Evolutionary conservation across 495 filamentous ascomycete species (phyloP).

Genomic region (Aspergillus mulundensis): DNA sequence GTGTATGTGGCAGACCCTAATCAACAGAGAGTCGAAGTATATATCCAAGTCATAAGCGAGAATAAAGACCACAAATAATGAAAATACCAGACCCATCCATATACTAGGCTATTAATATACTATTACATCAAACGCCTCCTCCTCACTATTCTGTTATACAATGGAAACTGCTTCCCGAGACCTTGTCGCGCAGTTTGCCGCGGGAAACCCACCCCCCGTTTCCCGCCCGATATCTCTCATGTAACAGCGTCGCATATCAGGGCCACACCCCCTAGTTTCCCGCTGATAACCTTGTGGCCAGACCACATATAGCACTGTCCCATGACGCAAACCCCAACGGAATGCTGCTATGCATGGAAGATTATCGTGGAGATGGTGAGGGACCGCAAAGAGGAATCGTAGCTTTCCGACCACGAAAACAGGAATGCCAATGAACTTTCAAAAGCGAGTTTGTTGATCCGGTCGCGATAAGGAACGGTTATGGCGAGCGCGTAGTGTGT

Average conservation of each 20-base stretch:
- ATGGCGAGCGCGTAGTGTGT: background rate
- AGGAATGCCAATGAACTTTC: background rate
- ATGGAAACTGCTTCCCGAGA: constrained; percentile 18
- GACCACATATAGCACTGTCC: constrained; percentile 10
- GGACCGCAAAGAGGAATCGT: background rate
- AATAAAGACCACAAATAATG: constrained; percentile 9
- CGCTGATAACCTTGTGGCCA: constrained; percentile 37
- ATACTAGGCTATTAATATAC: constrained; percentile 9
- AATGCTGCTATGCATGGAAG: background rate
- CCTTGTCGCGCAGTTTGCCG: constrained; percentile 28
- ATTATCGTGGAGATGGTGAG: background rate
- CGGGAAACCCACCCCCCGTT: constrained; percentile 33
- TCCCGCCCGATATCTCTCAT: constrained; percentile 30
- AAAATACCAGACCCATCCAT: background rate
- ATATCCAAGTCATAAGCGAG: background rate
- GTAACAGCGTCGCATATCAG: constrained; percentile 14
- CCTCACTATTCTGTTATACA: constrained; percentile 34
- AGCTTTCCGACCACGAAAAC: background rate
- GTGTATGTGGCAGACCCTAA: background rate
- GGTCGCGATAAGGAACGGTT: background rate
- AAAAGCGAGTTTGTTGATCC: background rate
- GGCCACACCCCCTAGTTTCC: constrained; percentile 17
- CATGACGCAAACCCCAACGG: constrained; percentile 21
- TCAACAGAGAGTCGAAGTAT: background rate
- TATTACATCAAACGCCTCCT: constrained; percentile 7